Conservation (phyloP, 495 filamentous ascomycete genomes). For the Aspergillus cavernicola region DNA sequence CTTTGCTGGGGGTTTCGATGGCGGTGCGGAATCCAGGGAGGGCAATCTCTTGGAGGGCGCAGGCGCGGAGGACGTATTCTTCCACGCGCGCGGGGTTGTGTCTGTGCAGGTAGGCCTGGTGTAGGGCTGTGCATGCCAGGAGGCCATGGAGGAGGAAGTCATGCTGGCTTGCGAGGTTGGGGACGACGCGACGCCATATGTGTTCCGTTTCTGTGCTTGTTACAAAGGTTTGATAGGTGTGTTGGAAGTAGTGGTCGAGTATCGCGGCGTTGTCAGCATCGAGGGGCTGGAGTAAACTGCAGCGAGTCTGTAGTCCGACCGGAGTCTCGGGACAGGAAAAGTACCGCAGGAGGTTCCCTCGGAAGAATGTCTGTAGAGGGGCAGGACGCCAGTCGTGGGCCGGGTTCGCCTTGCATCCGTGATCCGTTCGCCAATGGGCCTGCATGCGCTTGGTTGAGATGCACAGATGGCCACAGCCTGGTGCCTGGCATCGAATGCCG, state of each 20-base stretch:
- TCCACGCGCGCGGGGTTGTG: slow-evolving; percentile 6
- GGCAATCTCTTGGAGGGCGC: slow-evolving; percentile 26
- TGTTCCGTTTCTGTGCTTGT: slow-evolving; percentile 10
- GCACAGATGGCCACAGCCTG: slow-evolving; percentile 26
- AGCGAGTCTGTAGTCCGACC: too few species aligned
- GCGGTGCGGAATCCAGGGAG: slow-evolving; percentile 30
- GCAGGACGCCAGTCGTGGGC: slow-evolving; percentile 15
- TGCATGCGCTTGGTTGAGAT: slow-evolving; percentile 30
- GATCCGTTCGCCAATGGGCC: slow-evolving; percentile 22
- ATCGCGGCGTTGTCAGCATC: background rate
- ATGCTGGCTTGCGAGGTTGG: slow-evolving; percentile 18
- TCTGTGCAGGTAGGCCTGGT: slow-evolving; percentile 21
- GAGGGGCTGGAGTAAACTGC: too few species aligned
- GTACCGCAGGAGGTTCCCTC: slow-evolving; percentile 25
- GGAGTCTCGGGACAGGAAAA: slow-evolving; percentile 7
- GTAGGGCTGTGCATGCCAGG: slow-evolving; percentile 31
- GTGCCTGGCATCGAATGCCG: slow-evolving; percentile 23
- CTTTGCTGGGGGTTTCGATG: slow-evolving; percentile 15
- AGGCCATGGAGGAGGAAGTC: slow-evolving; percentile 34
- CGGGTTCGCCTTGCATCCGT: slow-evolving; percentile 8
- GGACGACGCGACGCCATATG: slow-evolving; percentile 21
- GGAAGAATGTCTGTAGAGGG: slow-evolving; percentile 27
- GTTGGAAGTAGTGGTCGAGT: slow-evolving; percentile 18
- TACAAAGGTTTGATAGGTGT: slow-evolving; percentile 19
- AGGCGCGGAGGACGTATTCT: slow-evolving; percentile 21